Percentiles rank a stretch among this genome's conserved stretches.
phyloP scores from a whole-genome alignment of 2,329 filamentous ascomycete genomes.

The Apiospora pterosperma region DNA sequence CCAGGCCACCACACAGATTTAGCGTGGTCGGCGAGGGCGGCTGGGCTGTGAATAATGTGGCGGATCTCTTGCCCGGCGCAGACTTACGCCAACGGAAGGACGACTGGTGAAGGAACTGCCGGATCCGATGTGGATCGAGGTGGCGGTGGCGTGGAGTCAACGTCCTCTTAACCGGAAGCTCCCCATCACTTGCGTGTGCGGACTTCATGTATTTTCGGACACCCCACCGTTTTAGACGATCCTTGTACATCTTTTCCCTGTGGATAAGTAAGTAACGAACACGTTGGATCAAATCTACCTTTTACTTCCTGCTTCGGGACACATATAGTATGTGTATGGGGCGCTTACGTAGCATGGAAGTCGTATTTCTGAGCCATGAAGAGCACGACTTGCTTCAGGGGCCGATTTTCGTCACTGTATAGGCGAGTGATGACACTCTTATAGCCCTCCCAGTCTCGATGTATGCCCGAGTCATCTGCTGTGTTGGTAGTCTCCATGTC shows the following conservation, averaged over 20 bases:
- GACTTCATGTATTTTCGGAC: slow-evolving; percentile 2
- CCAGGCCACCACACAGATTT: background rate
- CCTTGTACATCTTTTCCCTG: slow-evolving; percentile 2
- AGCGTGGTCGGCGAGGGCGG: background rate
- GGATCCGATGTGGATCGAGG: background rate
- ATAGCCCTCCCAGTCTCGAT: background rate
- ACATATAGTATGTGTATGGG: background rate
- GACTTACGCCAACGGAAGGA: background rate
- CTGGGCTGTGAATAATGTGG: background rate
- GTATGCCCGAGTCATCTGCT: background rate
- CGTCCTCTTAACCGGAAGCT: background rate
- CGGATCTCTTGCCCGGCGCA: background rate
- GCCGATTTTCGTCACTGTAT: background rate
- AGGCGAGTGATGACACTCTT: background rate
- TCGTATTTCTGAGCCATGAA: background rate
- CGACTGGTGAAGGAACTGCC: background rate
- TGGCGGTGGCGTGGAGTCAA: background rate
- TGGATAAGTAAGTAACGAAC: background rate
- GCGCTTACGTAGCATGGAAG: background rate
- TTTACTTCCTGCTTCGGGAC: background rate
- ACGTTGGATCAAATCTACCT: no score
- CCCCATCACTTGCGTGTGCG: background rate
- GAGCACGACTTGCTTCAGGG: background rate
- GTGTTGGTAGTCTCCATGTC: background rate
- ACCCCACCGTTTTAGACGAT: background rate